Evolutionary conservation across 495 filamentous ascomycete genomes (phyloP), one percentile per base, ranked within the genome.

Genomic region (Penicillium paxilli): DNA sequence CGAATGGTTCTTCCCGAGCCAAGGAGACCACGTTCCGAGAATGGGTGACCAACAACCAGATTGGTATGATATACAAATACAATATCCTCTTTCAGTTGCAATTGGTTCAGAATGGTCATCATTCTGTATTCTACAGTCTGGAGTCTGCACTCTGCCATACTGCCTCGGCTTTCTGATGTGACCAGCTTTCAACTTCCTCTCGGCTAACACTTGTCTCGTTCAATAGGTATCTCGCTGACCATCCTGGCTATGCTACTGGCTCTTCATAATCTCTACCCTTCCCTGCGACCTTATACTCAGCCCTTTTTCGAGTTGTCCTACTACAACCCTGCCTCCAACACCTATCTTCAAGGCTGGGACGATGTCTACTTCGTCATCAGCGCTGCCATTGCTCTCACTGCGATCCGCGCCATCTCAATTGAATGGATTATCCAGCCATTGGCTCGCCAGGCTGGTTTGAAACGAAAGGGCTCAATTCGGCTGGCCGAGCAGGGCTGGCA

Each of bases 401-500:
- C 86, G 24, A 77, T 96, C 33, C 88, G 93, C 47, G 91, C 88
- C n/a, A 84, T 84, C 42, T 69, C 83, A 9, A 93, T 98, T 78
- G 91, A 96, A 60, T 93, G 94, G 74, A 55, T 96, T 9, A 76
- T 98, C 17, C 81, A 81, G 37, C 93, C 94, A 17, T 67, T 92
- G 17, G 92, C 87, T 23, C 81, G 81, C 35, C 66, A 74, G 12
- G 76, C 76, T 47, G 92, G 92, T 12, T 74, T 98, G 56, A 79
- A 80, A 54, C 78, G 76, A 58, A 96, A 95, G 71, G 87, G 81
- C 7, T 70, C 86, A 20, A 79, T 89, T 20, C 81, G 95, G 35
- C 90, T 98, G 70, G 89, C 91, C 44, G 94, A 98, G 69, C 94
- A 98, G 74, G 91, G 86, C 46, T 98, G 92, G 90, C 77, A 96